phyloP scores from a whole-genome alignment of 2,329 filamentous ascomycete genomes.

The Arthroderma uncinatum region DNA sequence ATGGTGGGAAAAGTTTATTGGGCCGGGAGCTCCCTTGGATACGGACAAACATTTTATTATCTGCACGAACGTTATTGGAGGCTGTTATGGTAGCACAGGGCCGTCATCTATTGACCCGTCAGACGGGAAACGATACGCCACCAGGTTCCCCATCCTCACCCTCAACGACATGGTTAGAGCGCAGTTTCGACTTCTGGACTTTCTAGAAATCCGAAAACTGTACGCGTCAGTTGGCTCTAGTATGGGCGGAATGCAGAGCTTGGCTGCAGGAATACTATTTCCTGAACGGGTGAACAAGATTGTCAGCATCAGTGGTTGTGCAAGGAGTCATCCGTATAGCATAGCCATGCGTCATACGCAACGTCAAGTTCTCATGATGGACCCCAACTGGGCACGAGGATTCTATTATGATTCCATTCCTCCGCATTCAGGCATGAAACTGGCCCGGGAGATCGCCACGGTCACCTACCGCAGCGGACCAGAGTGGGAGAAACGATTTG shows the following conservation, averaged over 20 bases:
- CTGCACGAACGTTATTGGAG: slow-evolving; percentile 92
- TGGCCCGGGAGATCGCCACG: slow-evolving; percentile 91
- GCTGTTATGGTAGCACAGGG: slow-evolving; percentile 91
- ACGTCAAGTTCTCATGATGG: slow-evolving; percentile 97
- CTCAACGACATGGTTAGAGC: slow-evolving; percentile 96
- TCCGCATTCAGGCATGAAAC: slow-evolving; percentile 93
- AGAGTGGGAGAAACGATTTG: slow-evolving; percentile 95
- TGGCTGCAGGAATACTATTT: slow-evolving; percentile 76
- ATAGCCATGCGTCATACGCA: slow-evolving; percentile 98
- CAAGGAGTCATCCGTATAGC: slow-evolving; percentile 89
- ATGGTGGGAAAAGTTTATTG: slow-evolving; percentile 99
- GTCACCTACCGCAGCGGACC: slow-evolving; percentile 94
- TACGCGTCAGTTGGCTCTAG: slow-evolving; percentile 90
- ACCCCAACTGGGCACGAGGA: slow-evolving; percentile 89
- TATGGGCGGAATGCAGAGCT: slow-evolving; percentile 97
- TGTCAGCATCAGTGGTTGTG: slow-evolving; percentile 85
- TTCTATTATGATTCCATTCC: slow-evolving; percentile 86
- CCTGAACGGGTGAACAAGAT: slow-evolving; percentile 70
- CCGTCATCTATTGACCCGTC: slow-evolving; percentile 79
- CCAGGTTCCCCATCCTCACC: slow-evolving; percentile 87
- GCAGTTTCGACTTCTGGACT: slow-evolving; percentile 79
- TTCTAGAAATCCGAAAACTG: slow-evolving; percentile 62
- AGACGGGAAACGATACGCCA: slow-evolving; percentile 80
- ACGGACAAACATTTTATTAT: slow-evolving; percentile 88
- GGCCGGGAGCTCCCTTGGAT: slow-evolving; percentile 70